Evolutionary conservation across 2,329 filamentous ascomycete species (phyloP).

Genomic region (Exophiala sp.): DNA sequence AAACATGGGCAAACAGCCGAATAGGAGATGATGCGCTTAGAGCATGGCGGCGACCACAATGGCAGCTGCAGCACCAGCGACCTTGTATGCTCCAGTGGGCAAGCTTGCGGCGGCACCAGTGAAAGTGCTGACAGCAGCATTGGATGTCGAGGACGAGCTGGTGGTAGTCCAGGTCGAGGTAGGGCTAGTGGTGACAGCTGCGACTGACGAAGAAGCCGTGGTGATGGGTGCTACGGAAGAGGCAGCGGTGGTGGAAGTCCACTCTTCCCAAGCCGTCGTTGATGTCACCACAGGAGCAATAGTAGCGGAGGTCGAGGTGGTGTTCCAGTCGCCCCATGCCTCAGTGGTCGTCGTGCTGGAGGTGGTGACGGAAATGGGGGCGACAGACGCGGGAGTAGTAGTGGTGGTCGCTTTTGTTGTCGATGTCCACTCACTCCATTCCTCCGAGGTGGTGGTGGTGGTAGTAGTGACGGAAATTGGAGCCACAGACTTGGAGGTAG

Average conservation of each 20-base stretch:
- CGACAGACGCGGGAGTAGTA: neutral
- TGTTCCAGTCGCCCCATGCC: conserved; percentile 3
- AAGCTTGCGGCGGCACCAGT: conserved; percentile 18
- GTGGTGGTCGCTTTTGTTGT: too few relatives aligned
- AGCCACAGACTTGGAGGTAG: neutral
- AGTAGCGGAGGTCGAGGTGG: neutral
- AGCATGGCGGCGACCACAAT: conserved; percentile 20
- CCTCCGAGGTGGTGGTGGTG: neutral
- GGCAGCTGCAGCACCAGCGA: conserved; percentile 22
- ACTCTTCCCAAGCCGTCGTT: conserved; percentile 3
- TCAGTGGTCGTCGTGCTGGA: too few relatives aligned
- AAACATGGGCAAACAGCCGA: neutral
- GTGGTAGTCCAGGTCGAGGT: neutral
- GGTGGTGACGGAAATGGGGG: neutral
- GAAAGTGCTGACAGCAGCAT: conserved; percentile 17
- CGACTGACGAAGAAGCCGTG: neutral
- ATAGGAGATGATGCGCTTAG: conserved; percentile 8
- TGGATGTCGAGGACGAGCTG: conserved; percentile 11
- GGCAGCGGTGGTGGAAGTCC: conserved; percentile 1
- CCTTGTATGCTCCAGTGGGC: conserved; percentile 13
- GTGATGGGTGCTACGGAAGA: neutral
- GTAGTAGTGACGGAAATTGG: neutral
- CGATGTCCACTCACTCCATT: conserved; percentile 5
- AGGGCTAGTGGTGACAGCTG: conserved; percentile 1
- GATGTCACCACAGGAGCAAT: neutral